Conservation (phyloP, 768 basidiomycete genomes). For the Kwoniella pini region DNA sequence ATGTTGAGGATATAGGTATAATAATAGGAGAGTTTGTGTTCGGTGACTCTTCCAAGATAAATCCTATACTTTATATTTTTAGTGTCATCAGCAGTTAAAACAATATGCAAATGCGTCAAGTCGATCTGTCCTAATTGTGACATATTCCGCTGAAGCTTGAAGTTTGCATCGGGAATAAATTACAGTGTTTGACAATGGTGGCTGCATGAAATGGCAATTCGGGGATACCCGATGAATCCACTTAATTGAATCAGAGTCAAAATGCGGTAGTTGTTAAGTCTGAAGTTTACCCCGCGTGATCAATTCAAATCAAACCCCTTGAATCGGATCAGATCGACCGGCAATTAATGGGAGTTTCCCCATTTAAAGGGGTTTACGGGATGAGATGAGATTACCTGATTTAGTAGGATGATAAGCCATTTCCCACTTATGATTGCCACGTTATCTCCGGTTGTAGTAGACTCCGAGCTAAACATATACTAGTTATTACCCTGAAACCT, state of each 20-base stretch:
- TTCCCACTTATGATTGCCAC: neutral
- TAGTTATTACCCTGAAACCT: constrained; percentile 1
- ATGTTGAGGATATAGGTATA: neutral
- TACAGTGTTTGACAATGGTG: too few relatives aligned
- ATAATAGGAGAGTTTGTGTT: neutral
- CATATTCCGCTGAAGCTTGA: too few relatives aligned
- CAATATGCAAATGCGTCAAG: too few relatives aligned
- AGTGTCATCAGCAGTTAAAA: too few relatives aligned
- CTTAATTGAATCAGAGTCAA: too few relatives aligned
- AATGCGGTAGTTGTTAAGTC: neutral
- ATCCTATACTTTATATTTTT: too few relatives aligned
- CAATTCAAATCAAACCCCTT: neutral
- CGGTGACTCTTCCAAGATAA: too few relatives aligned
- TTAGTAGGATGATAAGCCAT: constrained; percentile 3
- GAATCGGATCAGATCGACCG: constrained; percentile 5
- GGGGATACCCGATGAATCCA: too few relatives aligned
- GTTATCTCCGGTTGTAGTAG: constrained; percentile 21
- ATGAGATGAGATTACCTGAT: constrained; percentile 1
- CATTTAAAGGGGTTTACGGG: neutral
- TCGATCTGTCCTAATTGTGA: too few relatives aligned
- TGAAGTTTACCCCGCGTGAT: constrained; percentile 9
- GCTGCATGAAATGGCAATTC: too few relatives aligned
- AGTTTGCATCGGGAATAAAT: too few relatives aligned
- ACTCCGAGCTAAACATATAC: neutral
- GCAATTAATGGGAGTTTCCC: neutral